Conservation (phyloP, 2,329 filamentous ascomycete species). For the Colletotrichum tofieldiae region DNA sequence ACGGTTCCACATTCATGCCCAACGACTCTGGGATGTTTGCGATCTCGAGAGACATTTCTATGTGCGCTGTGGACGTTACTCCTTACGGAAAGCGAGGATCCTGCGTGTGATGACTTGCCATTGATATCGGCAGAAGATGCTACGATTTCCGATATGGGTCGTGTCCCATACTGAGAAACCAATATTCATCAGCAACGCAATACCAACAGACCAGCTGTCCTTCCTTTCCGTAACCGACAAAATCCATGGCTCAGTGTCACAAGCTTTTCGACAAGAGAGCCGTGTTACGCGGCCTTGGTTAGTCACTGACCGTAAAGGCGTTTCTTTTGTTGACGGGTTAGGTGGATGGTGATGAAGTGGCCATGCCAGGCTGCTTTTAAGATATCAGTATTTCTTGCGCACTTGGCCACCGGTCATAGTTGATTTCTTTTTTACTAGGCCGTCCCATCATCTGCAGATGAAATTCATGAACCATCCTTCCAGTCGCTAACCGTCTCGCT, state of each 20-base stretch:
- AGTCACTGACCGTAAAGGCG: neutral
- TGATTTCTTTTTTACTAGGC: neutral
- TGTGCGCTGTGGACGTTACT: neutral
- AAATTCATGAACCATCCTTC: neutral
- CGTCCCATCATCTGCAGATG: neutral
- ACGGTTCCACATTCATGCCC: constrained; percentile 22
- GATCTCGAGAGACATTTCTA: constrained; percentile 51
- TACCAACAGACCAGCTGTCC: no score
- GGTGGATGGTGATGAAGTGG: neutral
- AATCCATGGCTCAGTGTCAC: neutral
- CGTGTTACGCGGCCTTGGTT: neutral
- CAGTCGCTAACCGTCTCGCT: neutral
- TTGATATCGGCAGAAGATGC: neutral
- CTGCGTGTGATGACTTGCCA: neutral
- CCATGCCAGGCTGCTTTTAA: neutral
- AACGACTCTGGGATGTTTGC: neutral
- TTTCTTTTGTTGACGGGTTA: neutral
- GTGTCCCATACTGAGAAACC: neutral
- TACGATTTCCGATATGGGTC: neutral
- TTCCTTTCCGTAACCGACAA: neutral
- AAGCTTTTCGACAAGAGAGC: neutral
- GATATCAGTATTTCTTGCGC: neutral
- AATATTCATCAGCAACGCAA: no score
- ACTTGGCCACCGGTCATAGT: neutral
- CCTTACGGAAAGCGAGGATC: neutral